Conservation (phyloP, 2,329 filamentous ascomycete species). For the Fusarium brachygibbosum region DNA sequence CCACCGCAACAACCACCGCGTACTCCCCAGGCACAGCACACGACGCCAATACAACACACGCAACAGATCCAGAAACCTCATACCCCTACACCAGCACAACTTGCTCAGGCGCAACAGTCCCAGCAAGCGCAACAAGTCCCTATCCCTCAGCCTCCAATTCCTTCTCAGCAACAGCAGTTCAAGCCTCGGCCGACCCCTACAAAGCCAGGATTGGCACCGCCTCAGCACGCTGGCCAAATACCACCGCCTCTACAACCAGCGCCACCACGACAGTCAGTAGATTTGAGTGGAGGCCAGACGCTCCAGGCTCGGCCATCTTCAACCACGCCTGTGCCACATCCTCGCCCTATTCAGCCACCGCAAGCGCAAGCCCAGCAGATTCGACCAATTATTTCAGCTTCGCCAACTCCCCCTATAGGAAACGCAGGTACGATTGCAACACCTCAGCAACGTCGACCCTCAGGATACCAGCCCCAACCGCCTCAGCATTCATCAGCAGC, state of each 20-base stretch:
- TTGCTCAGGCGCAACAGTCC: constrained; percentile 30
- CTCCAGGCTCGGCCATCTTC: constrained; percentile 51
- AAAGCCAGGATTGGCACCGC: constrained; percentile 53
- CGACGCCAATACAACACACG: constrained; percentile 36
- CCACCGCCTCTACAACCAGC: constrained; percentile 55
- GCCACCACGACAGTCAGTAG: constrained; percentile 46
- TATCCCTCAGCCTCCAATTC: constrained; percentile 36
- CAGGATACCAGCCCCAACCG: constrained; percentile 49
- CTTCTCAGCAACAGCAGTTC: constrained; percentile 41
- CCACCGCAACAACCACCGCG: constrained; percentile 40
- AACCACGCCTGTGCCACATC: constrained; percentile 53
- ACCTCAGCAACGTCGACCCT: constrained; percentile 55
- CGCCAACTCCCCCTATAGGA: constrained; percentile 47
- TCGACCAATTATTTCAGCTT: constrained; percentile 53
- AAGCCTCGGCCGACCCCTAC: constrained; percentile 45
- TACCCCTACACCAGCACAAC: constrained; percentile 23
- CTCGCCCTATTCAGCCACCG: constrained; percentile 53
- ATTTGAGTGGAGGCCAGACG: constrained; percentile 38
- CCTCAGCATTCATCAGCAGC: constrained; percentile 49
- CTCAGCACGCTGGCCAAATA: constrained; percentile 55
- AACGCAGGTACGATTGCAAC: constrained; percentile 40
- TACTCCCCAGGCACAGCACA: constrained; percentile 39
- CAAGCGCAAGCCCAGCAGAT: constrained; percentile 46
- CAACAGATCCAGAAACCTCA: constrained; percentile 43
- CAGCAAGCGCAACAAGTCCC: constrained; percentile 39